A percentile compares a stretch with the other conserved stretches of the same genome.
Conservation (phyloP, 78 protist genomes). For the Dictyostelium purpureum region DNA sequence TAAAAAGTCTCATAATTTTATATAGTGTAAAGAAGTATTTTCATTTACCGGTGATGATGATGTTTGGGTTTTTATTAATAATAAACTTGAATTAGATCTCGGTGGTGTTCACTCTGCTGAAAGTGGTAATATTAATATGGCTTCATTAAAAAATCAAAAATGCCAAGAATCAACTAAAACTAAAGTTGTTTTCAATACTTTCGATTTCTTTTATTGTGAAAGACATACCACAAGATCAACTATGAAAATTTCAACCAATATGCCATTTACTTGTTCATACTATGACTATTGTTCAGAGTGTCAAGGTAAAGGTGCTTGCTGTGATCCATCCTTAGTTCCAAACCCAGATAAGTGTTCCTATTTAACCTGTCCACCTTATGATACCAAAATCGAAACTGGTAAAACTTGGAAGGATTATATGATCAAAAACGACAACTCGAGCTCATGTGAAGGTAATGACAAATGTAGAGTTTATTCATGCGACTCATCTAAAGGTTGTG, state of each 20-base stretch:
- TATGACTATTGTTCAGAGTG: slow-evolving; percentile 55
- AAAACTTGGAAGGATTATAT: neutral
- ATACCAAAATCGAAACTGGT: neutral
- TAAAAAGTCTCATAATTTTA: too few relatives aligned
- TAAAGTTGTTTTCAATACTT: neutral
- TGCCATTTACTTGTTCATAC: slow-evolving; percentile 19
- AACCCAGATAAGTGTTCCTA: neutral
- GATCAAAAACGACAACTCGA: neutral
- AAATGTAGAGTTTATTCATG: neutral
- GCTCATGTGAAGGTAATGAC: neutral
- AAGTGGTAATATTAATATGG: neutral
- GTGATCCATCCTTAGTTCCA: neutral
- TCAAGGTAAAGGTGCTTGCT: slow-evolving; percentile 23
- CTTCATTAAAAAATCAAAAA: neutral
- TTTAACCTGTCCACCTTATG: slow-evolving; percentile 5
- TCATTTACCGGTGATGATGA: slow-evolving; percentile 81
- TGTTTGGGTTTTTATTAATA: slow-evolving; percentile 80
- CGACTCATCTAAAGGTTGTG: slow-evolving; percentile 7
- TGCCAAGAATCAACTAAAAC: neutral
- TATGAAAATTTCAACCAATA: slow-evolving; percentile 24
- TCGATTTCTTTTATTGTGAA: slow-evolving; percentile 81
- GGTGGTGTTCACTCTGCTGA: slow-evolving; percentile 65
- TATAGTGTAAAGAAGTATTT: too few relatives aligned
- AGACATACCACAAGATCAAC: slow-evolving; percentile 64
- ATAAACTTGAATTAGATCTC: slow-evolving; percentile 47